A percentile compares a stretch with the other conserved stretches of the same genome.
Evolutionary conservation across 2,329 filamentous ascomycete species (phyloP).

Genomic region (Ophiostoma himal-ulmi): DNA sequence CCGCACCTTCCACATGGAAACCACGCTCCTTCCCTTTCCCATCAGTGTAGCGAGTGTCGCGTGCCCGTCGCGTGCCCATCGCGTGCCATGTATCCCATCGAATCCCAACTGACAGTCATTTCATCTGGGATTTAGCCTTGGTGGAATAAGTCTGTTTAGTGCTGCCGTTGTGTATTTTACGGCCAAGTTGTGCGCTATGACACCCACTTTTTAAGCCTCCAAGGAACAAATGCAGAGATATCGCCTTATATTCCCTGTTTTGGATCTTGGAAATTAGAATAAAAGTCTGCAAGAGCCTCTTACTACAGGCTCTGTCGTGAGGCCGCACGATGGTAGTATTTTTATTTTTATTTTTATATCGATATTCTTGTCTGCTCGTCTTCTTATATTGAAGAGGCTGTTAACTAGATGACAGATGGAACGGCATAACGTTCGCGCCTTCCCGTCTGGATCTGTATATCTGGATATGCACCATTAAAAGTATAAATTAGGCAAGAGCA

Average conservation of each 20-base stretch:
- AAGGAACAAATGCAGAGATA: neutral
- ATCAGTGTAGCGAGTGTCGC: neutral
- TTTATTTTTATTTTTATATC: neutral
- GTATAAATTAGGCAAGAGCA: neutral
- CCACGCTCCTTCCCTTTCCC: neutral
- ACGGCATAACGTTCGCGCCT: neutral
- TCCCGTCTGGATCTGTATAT: neutral
- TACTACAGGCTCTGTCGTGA: too few relatives aligned
- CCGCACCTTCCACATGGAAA: slow-evolving; percentile 1
- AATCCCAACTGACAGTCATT: neutral
- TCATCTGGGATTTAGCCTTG: slow-evolving; percentile 11
- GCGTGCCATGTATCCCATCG: neutral
- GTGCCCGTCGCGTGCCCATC: neutral
- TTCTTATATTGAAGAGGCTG: neutral
- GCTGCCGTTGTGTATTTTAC: neutral
- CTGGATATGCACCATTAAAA: neutral
- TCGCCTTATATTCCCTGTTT: slow-evolving; percentile 3
- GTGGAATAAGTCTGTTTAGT: slow-evolving; percentile 13
- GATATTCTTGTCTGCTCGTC: neutral
- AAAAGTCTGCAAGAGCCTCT: neutral
- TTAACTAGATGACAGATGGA: neutral
- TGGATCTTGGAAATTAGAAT: neutral
- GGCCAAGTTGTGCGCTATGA: neutral
- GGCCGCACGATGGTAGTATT: neutral
- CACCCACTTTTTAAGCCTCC: slow-evolving; percentile 17